Conservation (phyloP, 768 basidiomycete species). For the Rhizopogon salebrosus region DNA sequence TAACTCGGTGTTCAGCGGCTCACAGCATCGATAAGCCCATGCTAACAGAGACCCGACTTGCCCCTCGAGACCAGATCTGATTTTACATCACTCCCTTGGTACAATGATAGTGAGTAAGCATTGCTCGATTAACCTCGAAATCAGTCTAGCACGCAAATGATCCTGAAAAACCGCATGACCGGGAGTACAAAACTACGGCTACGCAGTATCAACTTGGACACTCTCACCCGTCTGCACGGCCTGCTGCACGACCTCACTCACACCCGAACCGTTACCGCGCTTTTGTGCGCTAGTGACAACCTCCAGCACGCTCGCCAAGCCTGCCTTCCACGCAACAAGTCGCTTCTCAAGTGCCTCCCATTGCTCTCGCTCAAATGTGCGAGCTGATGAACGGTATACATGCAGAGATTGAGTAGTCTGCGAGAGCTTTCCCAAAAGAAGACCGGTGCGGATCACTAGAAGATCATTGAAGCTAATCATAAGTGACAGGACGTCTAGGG, state of each 20-base stretch:
- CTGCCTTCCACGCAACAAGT: conserved; percentile 72
- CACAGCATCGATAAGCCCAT: too few species aligned
- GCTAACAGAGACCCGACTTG: too few species aligned
- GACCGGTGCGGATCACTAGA: conserved; percentile 73
- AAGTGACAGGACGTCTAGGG: background rate
- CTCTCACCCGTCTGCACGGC: background rate
- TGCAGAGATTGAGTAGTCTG: conserved; percentile 72
- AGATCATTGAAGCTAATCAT: background rate
- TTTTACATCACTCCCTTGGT: too few species aligned
- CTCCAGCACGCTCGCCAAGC: conserved; percentile 63
- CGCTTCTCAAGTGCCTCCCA: conserved; percentile 78
- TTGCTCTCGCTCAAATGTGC: conserved; percentile 71
- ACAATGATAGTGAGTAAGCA: too few species aligned
- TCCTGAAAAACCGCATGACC: background rate
- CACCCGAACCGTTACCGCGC: conserved; percentile 19
- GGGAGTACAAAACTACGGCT: background rate
- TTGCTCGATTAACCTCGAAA: background rate
- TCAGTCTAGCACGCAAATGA: background rate
- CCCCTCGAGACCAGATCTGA: too few species aligned
- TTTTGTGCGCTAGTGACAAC: conserved; percentile 57
- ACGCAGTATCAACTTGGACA: background rate
- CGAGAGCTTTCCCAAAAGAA: conserved; percentile 78
- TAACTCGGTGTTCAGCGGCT: too few species aligned
- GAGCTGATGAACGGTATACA: conserved; percentile 68
- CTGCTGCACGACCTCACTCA: conserved; percentile 17